phyloP scores from a whole-genome alignment of 352 stramenopile genomes.

The Bremia lactucae region DNA sequence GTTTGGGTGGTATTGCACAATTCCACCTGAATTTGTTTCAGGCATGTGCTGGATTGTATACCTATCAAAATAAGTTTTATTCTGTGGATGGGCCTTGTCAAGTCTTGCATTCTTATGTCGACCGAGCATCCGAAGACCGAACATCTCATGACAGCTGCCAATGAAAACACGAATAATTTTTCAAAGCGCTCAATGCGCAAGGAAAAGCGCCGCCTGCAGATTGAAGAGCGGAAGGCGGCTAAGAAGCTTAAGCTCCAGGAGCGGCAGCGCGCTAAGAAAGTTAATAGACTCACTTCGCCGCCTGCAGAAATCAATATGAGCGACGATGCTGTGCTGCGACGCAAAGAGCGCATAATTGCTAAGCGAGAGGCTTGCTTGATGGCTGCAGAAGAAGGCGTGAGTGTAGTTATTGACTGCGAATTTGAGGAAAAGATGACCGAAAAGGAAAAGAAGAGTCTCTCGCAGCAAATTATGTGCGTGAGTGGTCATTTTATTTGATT shows the following conservation, averaged over 20 bases:
- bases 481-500: neutral
- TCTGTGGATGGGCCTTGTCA: no score
- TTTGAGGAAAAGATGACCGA: slow-evolving; percentile 90
- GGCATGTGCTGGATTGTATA: no score
- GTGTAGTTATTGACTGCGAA: slow-evolving; percentile 89
- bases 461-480: slow-evolving; percentile 89
- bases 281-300: slow-evolving; percentile 13
- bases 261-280: slow-evolving; percentile 29
- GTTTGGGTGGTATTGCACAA: no score
- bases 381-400: slow-evolving; percentile 68
- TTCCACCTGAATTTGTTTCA: no score
- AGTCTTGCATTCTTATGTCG: no score
- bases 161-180: slow-evolving; percentile 8
- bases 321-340: slow-evolving; percentile 49
- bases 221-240: slow-evolving; percentile 72
- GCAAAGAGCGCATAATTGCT: slow-evolving; percentile 42
- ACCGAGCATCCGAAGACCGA: no score
- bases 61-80: no score
- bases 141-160: no score
- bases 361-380: slow-evolving; percentile 76
- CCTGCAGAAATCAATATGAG: slow-evolving; percentile 71
- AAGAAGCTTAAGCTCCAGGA: slow-evolving; percentile 74
- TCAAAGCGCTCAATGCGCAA: slow-evolving; percentile 48
- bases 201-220: slow-evolving; percentile 52
- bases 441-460: slow-evolving; percentile 90